A percentile compares a stretch with the other conserved stretches of the same genome.
Conservation (phyloP, 176 grass and related monocot genomes). For the Triticum dicoccoides region DNA sequence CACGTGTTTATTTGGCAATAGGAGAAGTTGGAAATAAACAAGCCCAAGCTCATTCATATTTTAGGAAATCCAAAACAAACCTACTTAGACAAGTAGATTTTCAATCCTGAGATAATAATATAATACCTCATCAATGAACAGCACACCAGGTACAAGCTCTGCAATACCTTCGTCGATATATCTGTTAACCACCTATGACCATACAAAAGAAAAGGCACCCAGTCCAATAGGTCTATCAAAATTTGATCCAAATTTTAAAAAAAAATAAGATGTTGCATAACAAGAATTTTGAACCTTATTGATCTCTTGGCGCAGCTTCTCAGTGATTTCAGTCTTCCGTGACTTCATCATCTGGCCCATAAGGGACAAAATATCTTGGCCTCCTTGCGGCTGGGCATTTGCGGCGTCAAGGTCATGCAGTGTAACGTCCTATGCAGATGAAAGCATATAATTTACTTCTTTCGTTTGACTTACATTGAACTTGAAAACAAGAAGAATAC, state of each 20-base stretch:
- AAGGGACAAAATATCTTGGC: slow-evolving; percentile 93
- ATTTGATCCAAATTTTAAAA: not conserved
- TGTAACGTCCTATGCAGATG: slow-evolving; percentile 71
- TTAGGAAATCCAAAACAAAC: not conserved
- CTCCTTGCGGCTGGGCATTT: slow-evolving; percentile 99
- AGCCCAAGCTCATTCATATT: not conserved
- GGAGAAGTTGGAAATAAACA: not conserved
- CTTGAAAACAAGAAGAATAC: not conserved
- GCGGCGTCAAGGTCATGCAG: slow-evolving; percentile 95
- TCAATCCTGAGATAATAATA: not conserved
- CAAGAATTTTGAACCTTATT: slow-evolving; percentile 66
- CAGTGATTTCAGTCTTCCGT: slow-evolving; percentile 93
- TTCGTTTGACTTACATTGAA: not conserved
- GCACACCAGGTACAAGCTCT: slow-evolving; percentile 92
- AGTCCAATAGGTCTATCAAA: not conserved
- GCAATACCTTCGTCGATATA: slow-evolving; percentile 96
- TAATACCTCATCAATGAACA: slow-evolving; percentile 94
- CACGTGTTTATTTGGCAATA: not conserved
- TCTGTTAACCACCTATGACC: slow-evolving; percentile 76
- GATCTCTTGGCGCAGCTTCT: slow-evolving; percentile 91
- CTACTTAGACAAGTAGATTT: not conserved
- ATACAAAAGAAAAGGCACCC: slow-evolving; percentile 13
- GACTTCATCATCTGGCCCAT: slow-evolving; percentile 99
- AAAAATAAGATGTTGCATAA: slow-evolving; percentile 1
- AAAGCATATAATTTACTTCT: slow-evolving; percentile 18